Evolutionary conservation across 768 basidiomycete species (phyloP), one percentile per base, ranked within the genome.

Genomic region (Hortiboletus flavorubellus): DNA sequence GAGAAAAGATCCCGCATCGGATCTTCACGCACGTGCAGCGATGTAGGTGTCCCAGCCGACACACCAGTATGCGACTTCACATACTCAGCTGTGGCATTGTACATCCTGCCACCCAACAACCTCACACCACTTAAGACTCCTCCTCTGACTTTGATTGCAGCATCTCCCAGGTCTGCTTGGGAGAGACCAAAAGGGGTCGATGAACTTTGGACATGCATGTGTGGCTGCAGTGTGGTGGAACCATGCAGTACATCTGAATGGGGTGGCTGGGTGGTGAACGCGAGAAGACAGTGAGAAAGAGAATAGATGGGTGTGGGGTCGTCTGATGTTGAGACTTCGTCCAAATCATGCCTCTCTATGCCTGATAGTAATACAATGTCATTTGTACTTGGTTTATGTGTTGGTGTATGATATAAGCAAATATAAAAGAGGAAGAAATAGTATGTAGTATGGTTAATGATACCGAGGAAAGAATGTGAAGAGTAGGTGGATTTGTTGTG

Each of bases 91-190:
- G 75, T 77, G 38, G 81, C 83, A 16, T 76, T 76, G 34, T 79
- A 76, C 1, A 86, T 86, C 61, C 83, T 73, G 15, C 84, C 85
- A 2, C 86, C 82, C 2, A 87, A 65, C 8, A 80, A 79, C 64
- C 80, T 80, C 78, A 89, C 79, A 21, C 86, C 85, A 59, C 77
- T 83, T 53, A 87, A 69, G 12, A 89, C 76, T 23, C 75, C 80
- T 31, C 81, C 84, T 21, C 86, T 84, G 2, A 85, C 80, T 59
- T 77, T 82, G 51, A 80, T 61, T 8, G 85, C 85, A 10, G 83
- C 76, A 53, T 68, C 75, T 15, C 84, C 80, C 2, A 84, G 58
- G 44, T 84, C 80, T 2, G 75, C 74, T 54, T 80, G 80, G 2
- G 75, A 73, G 46, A 76, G 68, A 29, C 70, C 67, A 33, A 73